phyloP scores from a whole-genome alignment of 208 protist genomes.

The Leishmania martiniquensis region DNA sequence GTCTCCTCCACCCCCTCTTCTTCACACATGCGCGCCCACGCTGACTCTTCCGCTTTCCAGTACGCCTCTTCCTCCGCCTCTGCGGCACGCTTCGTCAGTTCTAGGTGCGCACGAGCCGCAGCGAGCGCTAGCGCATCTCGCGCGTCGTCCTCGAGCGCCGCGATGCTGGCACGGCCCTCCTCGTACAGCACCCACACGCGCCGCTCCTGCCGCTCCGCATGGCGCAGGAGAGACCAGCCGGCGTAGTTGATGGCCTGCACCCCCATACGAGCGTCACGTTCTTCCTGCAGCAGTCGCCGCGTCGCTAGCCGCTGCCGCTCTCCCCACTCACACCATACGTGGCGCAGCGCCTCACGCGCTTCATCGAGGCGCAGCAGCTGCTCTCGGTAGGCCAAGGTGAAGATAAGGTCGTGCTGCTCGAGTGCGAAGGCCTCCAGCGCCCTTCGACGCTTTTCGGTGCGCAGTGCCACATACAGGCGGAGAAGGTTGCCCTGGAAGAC shows the following conservation, averaged over 20 bases:
- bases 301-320: constrained; percentile 33
- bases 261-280: constrained; percentile 46
- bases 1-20: constrained; percentile 13
- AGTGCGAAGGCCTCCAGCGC: constrained; percentile 48
- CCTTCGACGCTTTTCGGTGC: constrained; percentile 43
- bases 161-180: constrained; percentile 18
- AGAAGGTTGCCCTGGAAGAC: constrained; percentile 31
- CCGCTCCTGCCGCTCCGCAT: constrained; percentile 6
- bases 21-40: constrained; percentile 27
- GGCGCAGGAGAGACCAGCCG: neutral
- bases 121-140: constrained; percentile 20
- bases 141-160: constrained; percentile 20
- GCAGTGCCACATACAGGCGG: constrained; percentile 46
- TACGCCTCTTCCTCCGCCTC: constrained; percentile 40
- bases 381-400: constrained; percentile 29
- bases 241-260: constrained; percentile 40
- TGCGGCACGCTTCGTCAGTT: constrained; percentile 19
- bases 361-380: constrained; percentile 15
- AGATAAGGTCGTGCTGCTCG: constrained; percentile 62
- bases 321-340: constrained; percentile 22
- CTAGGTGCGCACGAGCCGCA: constrained; percentile 26
- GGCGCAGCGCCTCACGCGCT: constrained; percentile 16
- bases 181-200: constrained; percentile 11
- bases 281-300: constrained; percentile 36
- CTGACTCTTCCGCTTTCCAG: constrained; percentile 43